Conservation (phyloP, 169 alveolate species). For the Eimeria brunetti region DNA sequence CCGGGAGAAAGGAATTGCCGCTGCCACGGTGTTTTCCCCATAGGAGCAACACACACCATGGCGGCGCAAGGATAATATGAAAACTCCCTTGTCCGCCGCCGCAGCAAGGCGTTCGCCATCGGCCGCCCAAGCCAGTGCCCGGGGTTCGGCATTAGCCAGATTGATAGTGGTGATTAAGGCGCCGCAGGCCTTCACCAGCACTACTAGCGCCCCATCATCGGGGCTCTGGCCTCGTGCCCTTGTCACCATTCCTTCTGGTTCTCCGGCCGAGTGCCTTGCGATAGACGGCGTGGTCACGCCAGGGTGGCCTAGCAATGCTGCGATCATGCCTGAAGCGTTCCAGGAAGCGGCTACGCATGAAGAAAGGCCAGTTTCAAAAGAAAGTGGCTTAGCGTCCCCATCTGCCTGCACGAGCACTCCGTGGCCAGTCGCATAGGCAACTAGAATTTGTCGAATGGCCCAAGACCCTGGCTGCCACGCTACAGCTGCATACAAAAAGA, state of each 20-base stretch:
- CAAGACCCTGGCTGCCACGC: constrained; percentile 73
- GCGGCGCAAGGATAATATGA: constrained; percentile 27
- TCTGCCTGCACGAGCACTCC: constrained; percentile 36
- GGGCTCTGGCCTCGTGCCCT: neutral
- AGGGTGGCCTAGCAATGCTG: constrained; percentile 48
- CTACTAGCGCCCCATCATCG: neutral
- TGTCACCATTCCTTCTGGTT: neutral
- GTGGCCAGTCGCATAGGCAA: constrained; percentile 20
- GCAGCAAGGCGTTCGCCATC: constrained; percentile 45
- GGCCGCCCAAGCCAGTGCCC: constrained; percentile 39
- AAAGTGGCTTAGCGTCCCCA: constrained; percentile 3
- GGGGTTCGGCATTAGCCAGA: constrained; percentile 20
- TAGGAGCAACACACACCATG: constrained; percentile 33
- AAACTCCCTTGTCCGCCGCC: neutral
- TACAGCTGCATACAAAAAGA: neutral
- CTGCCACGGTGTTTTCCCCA: constrained; percentile 46
- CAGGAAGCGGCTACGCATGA: constrained; percentile 53
- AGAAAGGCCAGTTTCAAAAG: constrained; percentile 38
- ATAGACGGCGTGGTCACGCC: neutral
- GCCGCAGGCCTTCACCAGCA: constrained; percentile 48
- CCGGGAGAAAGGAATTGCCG: neutral
- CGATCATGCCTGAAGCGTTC: constrained; percentile 53
- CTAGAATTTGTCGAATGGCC: constrained; percentile 53
- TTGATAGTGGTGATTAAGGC: neutral
- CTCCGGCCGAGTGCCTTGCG: neutral